Percentiles rank a stretch among this genome's conserved stretches.
Conservation (phyloP, 768 basidiomycete species). For the Lentinula edodes region DNA sequence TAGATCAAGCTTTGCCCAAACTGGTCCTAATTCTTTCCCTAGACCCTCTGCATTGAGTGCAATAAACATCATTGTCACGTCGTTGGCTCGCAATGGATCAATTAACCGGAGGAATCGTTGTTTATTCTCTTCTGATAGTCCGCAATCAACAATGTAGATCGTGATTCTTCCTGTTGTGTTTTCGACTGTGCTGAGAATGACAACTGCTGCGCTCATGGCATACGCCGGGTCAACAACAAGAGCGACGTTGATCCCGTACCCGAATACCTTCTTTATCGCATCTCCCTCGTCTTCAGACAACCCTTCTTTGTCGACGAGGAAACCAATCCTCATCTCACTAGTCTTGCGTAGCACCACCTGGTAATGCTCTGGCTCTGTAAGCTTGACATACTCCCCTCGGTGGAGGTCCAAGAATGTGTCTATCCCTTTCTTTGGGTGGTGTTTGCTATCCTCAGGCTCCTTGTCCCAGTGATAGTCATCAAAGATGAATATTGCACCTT, state of each 20-base stretch:
- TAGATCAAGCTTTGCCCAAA: conserved; percentile 51
- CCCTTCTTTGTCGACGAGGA: conserved; percentile 23
- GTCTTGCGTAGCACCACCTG: conserved; percentile 51
- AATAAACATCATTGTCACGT: conserved; percentile 40
- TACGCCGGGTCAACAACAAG: conserved; percentile 37
- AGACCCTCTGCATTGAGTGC: conserved; percentile 25
- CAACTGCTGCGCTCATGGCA: conserved; percentile 43
- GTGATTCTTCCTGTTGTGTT: conserved; percentile 33
- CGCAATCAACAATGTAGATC: conserved; percentile 46
- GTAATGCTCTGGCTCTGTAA: conserved; percentile 33
- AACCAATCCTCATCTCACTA: conserved; percentile 48
- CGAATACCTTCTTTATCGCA: conserved; percentile 19
- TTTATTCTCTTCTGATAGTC: conserved; percentile 30
- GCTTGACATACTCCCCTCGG: conserved; percentile 36
- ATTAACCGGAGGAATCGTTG: conserved; percentile 24
- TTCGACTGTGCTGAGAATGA: conserved; percentile 35
- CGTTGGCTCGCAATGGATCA: conserved; percentile 10
- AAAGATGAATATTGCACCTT: conserved; percentile 48
- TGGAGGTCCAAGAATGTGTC: conserved; percentile 51
- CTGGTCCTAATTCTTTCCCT: conserved; percentile 20
- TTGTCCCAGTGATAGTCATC: conserved; percentile 54
- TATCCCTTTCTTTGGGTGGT: conserved; percentile 53
- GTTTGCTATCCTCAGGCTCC: conserved; percentile 39
- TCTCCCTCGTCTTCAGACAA: conserved; percentile 2
- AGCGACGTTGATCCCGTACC: conserved; percentile 44